These are phyloP conservation scores for Exophiala lecanii-corni DNA, from an alignment of 2,329 filamentous ascomycete species.

Conservation along the genomic window DNA sequence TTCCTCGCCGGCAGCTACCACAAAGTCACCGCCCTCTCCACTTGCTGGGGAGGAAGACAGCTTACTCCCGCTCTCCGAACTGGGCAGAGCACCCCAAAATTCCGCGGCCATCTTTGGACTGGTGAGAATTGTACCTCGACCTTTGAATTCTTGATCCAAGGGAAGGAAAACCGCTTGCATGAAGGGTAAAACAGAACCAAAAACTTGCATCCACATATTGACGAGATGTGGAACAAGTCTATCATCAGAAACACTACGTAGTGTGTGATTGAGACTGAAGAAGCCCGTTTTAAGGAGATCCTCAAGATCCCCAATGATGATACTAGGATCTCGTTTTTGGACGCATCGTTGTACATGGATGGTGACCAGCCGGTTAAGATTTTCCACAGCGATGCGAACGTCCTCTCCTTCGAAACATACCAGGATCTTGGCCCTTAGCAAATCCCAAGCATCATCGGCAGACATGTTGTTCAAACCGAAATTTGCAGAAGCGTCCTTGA, in stretches of 20 bases:
- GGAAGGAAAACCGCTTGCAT: constrained; percentile 93
- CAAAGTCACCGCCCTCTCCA: constrained; percentile 23
- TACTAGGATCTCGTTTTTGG: constrained; percentile 53
- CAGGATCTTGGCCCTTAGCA: constrained; percentile 59
- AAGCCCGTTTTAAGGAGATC: constrained; percentile 70
- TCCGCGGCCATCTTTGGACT: constrained; percentile 70
- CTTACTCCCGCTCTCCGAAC: constrained; percentile 33
- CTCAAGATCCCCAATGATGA: constrained; percentile 59
- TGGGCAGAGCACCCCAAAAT: constrained; percentile 76
- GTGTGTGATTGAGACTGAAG: constrained; percentile 74
- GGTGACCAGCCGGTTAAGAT: constrained; percentile 59
- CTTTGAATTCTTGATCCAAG: constrained; percentile 87
- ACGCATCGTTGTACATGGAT: constrained; percentile 61
- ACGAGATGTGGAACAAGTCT: constrained; percentile 84
- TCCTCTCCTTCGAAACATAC: constrained; percentile 63
- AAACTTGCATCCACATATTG: constrained; percentile 90
- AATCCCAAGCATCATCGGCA: constrained; percentile 61
- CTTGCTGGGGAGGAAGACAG: constrained; percentile 30
- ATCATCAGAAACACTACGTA: constrained; percentile 75
- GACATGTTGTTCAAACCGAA: constrained; percentile 67
- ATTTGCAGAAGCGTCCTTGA: constrained; percentile 32
- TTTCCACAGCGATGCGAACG: constrained; percentile 60
- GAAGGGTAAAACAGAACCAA: constrained; percentile 84
- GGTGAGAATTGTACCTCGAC: constrained; percentile 72
- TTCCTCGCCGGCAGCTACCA: constrained; percentile 49